phyloP scores from a whole-genome alignment of 31 red algal species.

The Bonnemaisonia californica region DNA sequence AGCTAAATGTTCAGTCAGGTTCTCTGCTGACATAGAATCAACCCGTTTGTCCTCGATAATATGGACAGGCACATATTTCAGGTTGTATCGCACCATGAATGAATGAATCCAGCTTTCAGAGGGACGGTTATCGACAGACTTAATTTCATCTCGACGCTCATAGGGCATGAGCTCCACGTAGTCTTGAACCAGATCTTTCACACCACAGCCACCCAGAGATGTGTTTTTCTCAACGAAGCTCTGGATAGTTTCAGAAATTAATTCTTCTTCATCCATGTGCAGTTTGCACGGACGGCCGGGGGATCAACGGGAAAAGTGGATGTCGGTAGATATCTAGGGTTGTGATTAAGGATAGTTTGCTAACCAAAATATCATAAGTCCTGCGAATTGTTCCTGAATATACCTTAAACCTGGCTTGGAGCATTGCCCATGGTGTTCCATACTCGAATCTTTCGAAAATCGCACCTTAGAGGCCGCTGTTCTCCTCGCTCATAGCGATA shows the following conservation, averaged over 20 bases:
- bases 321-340: too few relatives aligned
- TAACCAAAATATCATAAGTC: too few relatives aligned
- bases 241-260: conserved; percentile 7
- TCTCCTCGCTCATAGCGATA: too few relatives aligned
- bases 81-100: background rate
- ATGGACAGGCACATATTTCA: background rate
- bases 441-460: too few relatives aligned
- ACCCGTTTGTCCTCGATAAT: conserved; percentile 16
- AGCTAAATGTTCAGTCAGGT: conserved; percentile 2
- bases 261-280: conserved; percentile 12
- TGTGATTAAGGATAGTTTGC: too few relatives aligned
- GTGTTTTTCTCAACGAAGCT: conserved; percentile 6
- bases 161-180: background rate
- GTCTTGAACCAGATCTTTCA: conserved; percentile 6
- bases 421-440: too few relatives aligned
- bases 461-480: too few relatives aligned
- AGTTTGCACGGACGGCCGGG: conserved; percentile 1
- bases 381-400: too few relatives aligned
- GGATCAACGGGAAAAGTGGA: too few relatives aligned
- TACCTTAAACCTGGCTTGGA: too few relatives aligned
- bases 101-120: background rate
- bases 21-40: conserved; percentile 20
- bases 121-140: background rate
- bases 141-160: conserved; percentile 17
- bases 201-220: background rate